Evolutionary conservation across 2,329 filamentous ascomycete genomes (phyloP), one percentile per base, ranked within the genome.

Genomic region (Nemania sp.): DNA sequence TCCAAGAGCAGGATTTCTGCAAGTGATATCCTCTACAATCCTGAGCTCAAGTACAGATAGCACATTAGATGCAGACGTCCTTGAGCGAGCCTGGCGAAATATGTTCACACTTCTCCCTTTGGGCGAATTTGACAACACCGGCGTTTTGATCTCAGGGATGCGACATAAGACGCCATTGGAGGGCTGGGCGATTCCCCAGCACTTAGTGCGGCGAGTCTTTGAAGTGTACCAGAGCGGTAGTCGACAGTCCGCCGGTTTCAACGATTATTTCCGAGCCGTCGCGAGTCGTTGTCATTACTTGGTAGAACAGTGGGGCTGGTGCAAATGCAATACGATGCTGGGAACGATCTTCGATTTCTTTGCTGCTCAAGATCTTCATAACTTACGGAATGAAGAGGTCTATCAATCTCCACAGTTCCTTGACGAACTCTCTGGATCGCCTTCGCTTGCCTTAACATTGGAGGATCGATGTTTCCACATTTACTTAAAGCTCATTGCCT

Each of bases 271-370:
- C 55, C 77, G 80, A 15, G 79, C 81, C 5, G 66, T 86, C 4
- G 71, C 87, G 26, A 75, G 76, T 15, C 80, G 86, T 24, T 88
- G 85, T 57, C 79, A 87, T 63, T 80, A 81, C 64, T 75, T 88
- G 8, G 80, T 86, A 41, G 73, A 79, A 52, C 79, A 84, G 66
- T 89, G 86, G 86, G 82, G 82, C 3, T 88, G 86, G 86, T 74
- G 74, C 31, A 81, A 75, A 56, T 82, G 79, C 61, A 80, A 78
- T 41, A 72, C 76, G 9, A 75, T 87, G 12, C 72, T 87, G 26
- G 82, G 84, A 1, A 74, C 78, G 1, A 78, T 88, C 2, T 88
- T 88, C 57, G 84, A 88, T 67, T 88, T 87, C 64, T 88, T 88
- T 61, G 84, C 83, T 8, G 79, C 79, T 2, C 81, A 84, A 57